Evolutionary conservation across 2,329 filamentous ascomycete species (phyloP).

Genomic region (Neospermospora avenae): DNA sequence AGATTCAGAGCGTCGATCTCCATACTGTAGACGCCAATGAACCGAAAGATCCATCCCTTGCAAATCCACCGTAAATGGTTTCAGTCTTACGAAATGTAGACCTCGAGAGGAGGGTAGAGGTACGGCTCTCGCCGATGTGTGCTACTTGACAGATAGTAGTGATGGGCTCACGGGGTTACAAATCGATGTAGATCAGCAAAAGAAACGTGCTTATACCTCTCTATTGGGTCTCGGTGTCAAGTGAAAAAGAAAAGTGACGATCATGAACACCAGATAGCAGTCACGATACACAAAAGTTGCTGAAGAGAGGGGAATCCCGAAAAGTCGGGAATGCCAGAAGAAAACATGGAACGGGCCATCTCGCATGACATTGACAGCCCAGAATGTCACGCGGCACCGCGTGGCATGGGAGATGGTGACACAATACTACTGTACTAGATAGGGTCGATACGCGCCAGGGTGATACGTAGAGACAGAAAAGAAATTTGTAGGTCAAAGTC

Average conservation of each 20-base stretch:
- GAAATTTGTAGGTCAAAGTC: conserved; percentile 1
- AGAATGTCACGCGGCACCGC: conserved; percentile 2
- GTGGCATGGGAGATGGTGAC: neutral
- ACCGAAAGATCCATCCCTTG: neutral
- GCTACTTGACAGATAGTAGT: neutral
- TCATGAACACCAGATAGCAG: neutral
- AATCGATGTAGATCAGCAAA: neutral
- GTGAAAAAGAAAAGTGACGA: neutral
- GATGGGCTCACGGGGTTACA: neutral
- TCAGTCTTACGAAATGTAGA: too few species aligned
- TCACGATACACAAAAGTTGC: neutral
- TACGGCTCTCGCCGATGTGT: neutral
- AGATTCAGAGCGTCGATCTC: too few species aligned
- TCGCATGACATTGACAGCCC: neutral
- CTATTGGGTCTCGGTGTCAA: neutral
- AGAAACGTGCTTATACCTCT: neutral
- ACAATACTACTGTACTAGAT: neutral
- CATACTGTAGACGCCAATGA: too few species aligned
- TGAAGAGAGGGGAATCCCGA: conserved; percentile 8
- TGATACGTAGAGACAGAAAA: neutral
- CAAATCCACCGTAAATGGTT: neutral
- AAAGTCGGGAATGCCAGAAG: conserved; percentile 9
- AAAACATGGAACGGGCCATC: conserved; percentile 6
- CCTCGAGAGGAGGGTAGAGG: too few species aligned
- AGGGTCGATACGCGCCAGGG: neutral